Conservation (phyloP, 2,329 filamentous ascomycete genomes). For the Ceratocystis colombiana region DNA sequence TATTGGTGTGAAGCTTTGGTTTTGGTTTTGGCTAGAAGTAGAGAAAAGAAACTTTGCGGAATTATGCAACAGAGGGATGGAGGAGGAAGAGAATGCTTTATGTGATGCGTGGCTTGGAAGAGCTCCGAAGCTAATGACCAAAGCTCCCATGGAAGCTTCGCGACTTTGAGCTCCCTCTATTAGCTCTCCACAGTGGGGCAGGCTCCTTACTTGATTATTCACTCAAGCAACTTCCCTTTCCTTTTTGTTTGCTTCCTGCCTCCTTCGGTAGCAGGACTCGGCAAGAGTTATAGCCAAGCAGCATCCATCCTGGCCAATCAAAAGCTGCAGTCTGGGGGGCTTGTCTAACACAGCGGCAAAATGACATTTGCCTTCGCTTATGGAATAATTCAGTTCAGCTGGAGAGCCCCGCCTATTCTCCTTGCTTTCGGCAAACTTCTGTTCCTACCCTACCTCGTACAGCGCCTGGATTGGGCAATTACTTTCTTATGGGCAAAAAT, state of each 20-base stretch:
- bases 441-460: no score
- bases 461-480: no score
- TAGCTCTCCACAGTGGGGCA: not conserved
- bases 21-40: not conserved
- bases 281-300: not conserved
- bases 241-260: not conserved
- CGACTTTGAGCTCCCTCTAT: not conserved
- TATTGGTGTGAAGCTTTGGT: not conserved
- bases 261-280: not conserved
- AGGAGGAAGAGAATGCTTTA: not conserved
- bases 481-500: no score
- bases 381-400: no score
- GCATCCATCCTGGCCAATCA: not conserved
- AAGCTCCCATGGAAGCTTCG: not conserved
- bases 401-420: no score
- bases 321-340: not conserved
- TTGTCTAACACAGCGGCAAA: no score
- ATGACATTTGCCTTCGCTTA: no score
- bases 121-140: not conserved
- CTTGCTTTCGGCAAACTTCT: no score
- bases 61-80: no score
- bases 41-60: not conserved
- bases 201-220: not conserved
- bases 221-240: not conserved
- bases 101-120: not conserved